These are phyloP conservation scores for Colletotrichum tofieldiae DNA, from an alignment of 2,329 filamentous ascomycete species.

Conservation along the genomic window DNA sequence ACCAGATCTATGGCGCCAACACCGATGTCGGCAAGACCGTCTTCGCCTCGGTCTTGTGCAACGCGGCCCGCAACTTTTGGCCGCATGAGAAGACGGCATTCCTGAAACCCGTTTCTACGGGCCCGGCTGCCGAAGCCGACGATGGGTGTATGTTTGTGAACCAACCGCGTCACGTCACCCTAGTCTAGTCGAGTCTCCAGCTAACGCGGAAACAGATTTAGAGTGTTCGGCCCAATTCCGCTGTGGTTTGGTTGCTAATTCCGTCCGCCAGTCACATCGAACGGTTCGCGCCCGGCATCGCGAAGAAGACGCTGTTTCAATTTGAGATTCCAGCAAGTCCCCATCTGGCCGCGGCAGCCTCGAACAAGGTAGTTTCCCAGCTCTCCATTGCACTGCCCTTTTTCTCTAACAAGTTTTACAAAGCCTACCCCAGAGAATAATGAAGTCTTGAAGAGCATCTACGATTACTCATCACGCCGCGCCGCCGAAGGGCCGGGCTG, in stretches of 20 bases:
- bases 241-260: slow-evolving; percentile 4
- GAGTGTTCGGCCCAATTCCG: background rate
- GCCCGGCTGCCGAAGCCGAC: slow-evolving; percentile 78
- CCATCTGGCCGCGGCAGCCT: slow-evolving; percentile 76
- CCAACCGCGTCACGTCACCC: background rate
- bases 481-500: slow-evolving; percentile 65
- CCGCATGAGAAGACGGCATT: slow-evolving; percentile 70
- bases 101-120: slow-evolving; percentile 88
- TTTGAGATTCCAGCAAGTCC: slow-evolving; percentile 84
- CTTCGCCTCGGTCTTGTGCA: slow-evolving; percentile 80
- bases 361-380: slow-evolving; percentile 57
- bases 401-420: background rate
- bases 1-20: slow-evolving; percentile 88
- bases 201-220: slow-evolving; percentile 12
- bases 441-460: slow-evolving; percentile 65
- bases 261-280: slow-evolving; percentile 70
- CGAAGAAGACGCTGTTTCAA: slow-evolving; percentile 74
- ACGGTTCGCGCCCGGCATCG: slow-evolving; percentile 68
- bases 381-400: background rate
- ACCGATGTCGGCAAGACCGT: slow-evolving; percentile 91
- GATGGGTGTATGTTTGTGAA: slow-evolving; percentile 66
- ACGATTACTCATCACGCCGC: slow-evolving; percentile 60
- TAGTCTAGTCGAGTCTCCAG: background rate
- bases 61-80: slow-evolving; percentile 67
- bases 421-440: slow-evolving; percentile 62